Conservation (phyloP, 768 basidiomycete genomes). For the Xerocomellus intermedius region DNA sequence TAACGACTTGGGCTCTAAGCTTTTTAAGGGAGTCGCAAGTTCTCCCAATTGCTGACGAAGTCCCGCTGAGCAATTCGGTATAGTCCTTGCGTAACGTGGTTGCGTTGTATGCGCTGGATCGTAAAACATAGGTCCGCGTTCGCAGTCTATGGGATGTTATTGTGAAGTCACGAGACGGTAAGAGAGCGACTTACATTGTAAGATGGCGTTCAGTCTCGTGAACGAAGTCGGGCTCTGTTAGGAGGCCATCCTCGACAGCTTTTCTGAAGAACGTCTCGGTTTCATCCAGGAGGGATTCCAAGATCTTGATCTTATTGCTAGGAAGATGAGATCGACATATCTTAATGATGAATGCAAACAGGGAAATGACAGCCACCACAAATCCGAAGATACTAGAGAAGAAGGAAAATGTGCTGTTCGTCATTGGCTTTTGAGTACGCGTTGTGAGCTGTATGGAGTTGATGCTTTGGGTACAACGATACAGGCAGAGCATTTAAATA, state of each 20-base stretch:
- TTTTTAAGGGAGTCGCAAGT: background rate
- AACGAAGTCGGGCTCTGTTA: background rate
- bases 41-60: background rate
- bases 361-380: background rate
- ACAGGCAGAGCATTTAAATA: background rate
- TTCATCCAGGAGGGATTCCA: conserved; percentile 1
- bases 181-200: background rate
- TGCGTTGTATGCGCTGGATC: background rate
- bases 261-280: background rate
- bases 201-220: background rate
- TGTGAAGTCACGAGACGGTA: too few species aligned
- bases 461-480: too few species aligned
- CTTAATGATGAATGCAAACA: background rate
- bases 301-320: conserved; percentile 1
- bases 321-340: conserved; percentile 3
- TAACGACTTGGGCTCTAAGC: background rate
- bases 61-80: background rate
- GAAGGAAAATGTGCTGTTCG: background rate
- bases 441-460: too few species aligned
- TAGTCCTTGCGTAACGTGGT: background rate
- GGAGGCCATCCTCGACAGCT: conserved; percentile 5
- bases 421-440: background rate
- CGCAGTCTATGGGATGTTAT: background rate
- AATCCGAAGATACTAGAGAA: conserved; percentile 7
- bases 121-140: background rate